phyloP scores from a whole-genome alignment of 495 filamentous ascomycete genomes.

The Penicillium tannophilum region DNA sequence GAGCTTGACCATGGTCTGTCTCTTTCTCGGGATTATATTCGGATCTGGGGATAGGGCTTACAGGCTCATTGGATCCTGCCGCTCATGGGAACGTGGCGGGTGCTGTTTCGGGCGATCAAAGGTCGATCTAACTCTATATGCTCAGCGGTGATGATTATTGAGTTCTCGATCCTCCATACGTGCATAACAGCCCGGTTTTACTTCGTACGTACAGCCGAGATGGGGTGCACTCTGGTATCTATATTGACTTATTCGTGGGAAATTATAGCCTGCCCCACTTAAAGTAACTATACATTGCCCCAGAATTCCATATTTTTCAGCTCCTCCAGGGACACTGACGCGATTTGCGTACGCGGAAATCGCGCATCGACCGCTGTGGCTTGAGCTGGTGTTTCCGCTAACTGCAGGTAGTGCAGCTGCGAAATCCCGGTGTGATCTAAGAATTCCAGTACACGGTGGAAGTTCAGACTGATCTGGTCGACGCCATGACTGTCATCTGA shows the following conservation, averaged over 20 bases:
- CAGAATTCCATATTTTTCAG: conserved; percentile 29
- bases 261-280: neutral
- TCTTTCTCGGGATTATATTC: neutral
- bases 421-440: conserved; percentile 50
- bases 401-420: conserved; percentile 43
- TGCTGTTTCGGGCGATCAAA: neutral
- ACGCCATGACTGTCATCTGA: conserved; percentile 91
- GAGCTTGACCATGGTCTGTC: neutral
- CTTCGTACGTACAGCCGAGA: neutral
- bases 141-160: neutral
- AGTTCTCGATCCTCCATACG: neutral
- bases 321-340: conserved; percentile 27
- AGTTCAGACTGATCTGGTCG: conserved; percentile 76
- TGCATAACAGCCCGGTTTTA: conserved; percentile 3
- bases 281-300: conserved; percentile 8
- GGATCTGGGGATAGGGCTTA: neutral
- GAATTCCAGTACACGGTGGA: conserved; percentile 61
- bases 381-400: conserved; percentile 26
- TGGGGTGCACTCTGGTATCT: neutral
- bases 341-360: conserved; percentile 44
- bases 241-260: neutral
- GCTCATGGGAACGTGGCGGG: conserved; percentile 5
- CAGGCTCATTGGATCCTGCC: neutral
- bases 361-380: conserved; percentile 35
- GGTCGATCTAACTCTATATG: neutral